phyloP scores from a whole-genome alignment of 345 rosid genomes.

The Acer negundo region DNA sequence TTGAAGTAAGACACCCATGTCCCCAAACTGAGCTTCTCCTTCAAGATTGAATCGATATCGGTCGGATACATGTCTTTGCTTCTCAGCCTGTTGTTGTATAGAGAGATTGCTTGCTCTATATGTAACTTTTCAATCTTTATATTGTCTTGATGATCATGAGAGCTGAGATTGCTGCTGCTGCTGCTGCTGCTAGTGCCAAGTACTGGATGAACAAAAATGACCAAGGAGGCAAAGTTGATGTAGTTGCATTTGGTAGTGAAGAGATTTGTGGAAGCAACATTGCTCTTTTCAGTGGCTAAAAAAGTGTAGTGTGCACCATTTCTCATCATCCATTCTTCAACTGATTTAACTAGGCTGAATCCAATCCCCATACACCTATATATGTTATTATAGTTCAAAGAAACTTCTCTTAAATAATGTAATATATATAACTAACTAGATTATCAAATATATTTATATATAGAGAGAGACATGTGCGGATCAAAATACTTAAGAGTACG shows the following conservation, averaged over 20 bases:
- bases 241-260: conserved; percentile 42
- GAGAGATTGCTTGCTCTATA: conserved; percentile 44
- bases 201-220: conserved; percentile 44
- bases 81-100: conserved; percentile 44
- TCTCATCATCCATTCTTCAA: conserved; percentile 52
- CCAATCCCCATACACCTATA: conserved; percentile 62
- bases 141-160: neutral
- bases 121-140: conserved; percentile 45
- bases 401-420: no score
- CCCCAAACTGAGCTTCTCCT: conserved; percentile 50
- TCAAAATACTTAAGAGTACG: no score
- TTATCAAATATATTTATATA: no score
- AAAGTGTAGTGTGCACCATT: conserved; percentile 49
- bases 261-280: conserved; percentile 54
- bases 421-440: no score
- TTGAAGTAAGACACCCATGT: conserved; percentile 58
- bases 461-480: no score
- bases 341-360: conserved; percentile 44
- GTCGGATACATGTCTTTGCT: conserved; percentile 45
- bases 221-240: conserved; percentile 29
- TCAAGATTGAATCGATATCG: conserved; percentile 46
- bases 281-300: conserved; percentile 50
- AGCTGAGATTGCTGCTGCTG: no score
- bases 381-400: no score
- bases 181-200: neutral